Evolutionary conservation across 73 alveolate genomes (phyloP).

Genomic region (Uronychia binucleata): DNA sequence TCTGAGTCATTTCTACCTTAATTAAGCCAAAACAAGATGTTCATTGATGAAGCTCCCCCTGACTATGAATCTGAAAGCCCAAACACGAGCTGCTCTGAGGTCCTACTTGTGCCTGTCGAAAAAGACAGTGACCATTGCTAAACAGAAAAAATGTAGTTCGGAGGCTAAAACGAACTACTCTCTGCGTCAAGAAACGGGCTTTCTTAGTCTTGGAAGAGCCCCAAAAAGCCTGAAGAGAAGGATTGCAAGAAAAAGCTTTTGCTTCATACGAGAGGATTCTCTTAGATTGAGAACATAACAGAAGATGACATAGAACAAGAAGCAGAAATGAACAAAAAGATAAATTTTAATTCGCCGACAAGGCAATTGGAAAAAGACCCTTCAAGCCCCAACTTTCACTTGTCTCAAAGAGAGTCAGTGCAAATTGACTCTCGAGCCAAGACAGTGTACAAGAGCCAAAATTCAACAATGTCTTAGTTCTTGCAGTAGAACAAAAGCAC

Average conservation of each 20-base stretch:
- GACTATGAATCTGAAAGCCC: neutral
- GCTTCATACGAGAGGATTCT: too few species aligned
- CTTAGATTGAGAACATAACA: neutral
- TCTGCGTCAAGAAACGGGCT: too few species aligned
- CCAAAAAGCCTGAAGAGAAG: neutral
- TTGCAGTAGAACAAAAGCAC: neutral
- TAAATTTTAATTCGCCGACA: neutral
- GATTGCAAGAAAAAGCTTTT: too few species aligned
- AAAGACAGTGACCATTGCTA: neutral
- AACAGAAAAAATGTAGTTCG: neutral
- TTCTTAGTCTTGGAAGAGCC: neutral
- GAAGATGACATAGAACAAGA: neutral
- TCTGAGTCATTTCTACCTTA: too few species aligned
- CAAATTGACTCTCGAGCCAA: neutral
- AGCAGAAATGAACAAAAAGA: neutral
- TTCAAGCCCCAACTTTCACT: too few species aligned
- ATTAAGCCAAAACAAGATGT: neutral
- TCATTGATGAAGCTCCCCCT: neutral
- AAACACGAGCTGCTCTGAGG: neutral
- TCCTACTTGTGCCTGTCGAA: neutral
- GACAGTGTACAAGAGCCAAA: neutral
- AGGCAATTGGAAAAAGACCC: neutral
- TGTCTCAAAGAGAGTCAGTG: too few species aligned
- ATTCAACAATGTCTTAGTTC: neutral
- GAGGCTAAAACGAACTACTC: neutral